Evolutionary conservation across 2,329 filamentous ascomycete species (phyloP), one percentile per base, ranked within the genome.

Genomic region (Chrysoporthe puriensis): DNA sequence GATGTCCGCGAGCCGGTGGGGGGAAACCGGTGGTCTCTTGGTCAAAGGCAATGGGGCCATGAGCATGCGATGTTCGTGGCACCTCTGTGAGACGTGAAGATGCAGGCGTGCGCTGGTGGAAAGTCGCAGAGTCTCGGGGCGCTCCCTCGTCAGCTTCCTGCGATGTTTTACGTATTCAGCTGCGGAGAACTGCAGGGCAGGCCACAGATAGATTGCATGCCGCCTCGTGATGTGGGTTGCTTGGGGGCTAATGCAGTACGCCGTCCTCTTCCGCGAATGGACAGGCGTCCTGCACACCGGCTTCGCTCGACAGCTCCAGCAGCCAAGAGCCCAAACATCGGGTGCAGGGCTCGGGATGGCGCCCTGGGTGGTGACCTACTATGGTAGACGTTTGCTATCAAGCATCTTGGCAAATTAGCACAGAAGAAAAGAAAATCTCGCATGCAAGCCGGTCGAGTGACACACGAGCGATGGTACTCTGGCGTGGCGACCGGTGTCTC

Each of bases 231-330:
- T 62, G 34, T 44, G 16, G n/a, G 16, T 18, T 13, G 32, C 18
- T 11, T 18, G 18, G 26, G 18, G 60, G 60, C 60, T 62, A 62
- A 36, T 62, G 60, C 60, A 62, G 44, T 32, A 21, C 34, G 44
- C 36, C 21, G 50, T 34, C 13, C 44, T n/a, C 34, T 32, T 36
- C 43, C 32, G 40, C 36, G 36, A 43, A 26, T 43, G 44, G 46
- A n/a, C n/a, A n/a, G 16, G 11, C 11, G 34, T n/a, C 40, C 18
- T 43, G 46, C 46, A n/a, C 32, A 8, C n/a, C n/a, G n/a, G 9
- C 58, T 57, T 40, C 32, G 54, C 34, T 57, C 7, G 54, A 40
- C 54, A n/a, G 54, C 34, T 14, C 34, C 7, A 18, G 14, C 9
- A 14, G 18, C 54, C 54, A 56, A 9, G 21, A 34, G 14, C 34